Evolutionary conservation across 2,329 filamentous ascomycete species (phyloP).

Genomic region (Diatrype stigma): DNA sequence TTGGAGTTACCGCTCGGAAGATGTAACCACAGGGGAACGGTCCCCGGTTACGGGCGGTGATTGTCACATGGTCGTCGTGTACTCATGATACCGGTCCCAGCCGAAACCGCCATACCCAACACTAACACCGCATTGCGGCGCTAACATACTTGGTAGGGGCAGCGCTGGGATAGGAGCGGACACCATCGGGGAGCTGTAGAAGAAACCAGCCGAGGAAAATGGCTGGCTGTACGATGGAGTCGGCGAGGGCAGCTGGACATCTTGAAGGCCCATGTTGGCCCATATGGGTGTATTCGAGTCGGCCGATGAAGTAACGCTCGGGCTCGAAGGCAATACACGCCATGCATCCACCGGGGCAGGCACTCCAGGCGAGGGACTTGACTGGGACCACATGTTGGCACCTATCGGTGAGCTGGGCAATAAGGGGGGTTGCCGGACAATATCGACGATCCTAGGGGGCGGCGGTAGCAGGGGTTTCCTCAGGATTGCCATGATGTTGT

Average conservation of each 20-base stretch:
- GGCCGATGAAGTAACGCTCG: conserved; percentile 69
- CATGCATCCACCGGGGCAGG: conserved; percentile 77
- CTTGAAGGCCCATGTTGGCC: conserved; percentile 71
- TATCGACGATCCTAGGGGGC: conserved; percentile 82
- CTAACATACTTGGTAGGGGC: conserved; percentile 81
- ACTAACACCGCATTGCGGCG: conserved; percentile 78
- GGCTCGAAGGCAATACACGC: conserved; percentile 87
- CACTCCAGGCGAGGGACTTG: conserved; percentile 59
- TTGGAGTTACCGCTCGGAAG: conserved; percentile 29
- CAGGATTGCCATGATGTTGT: conserved; percentile 77
- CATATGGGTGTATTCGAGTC: conserved; percentile 73
- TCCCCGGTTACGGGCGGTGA: conserved; percentile 45
- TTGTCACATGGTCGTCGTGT: conserved; percentile 83
- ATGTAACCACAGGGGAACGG: conserved; percentile 45
- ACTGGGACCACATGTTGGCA: conserved; percentile 77
- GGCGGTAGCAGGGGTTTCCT: conserved; percentile 79
- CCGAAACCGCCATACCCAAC: conserved; percentile 74
- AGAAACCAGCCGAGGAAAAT: conserved; percentile 67
- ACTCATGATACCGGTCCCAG: conserved; percentile 84
- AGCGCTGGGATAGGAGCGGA: conserved; percentile 71
- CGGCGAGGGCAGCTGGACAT: conserved; percentile 72
- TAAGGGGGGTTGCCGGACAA: conserved; percentile 79
- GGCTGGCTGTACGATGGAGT: conserved; percentile 77
- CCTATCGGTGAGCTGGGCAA: conserved; percentile 76
- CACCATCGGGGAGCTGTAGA: conserved; percentile 75